Base-by-base conservation (phyloP, 805 yeast genomes). In the Cyberlindnera bimundalis region DNA sequence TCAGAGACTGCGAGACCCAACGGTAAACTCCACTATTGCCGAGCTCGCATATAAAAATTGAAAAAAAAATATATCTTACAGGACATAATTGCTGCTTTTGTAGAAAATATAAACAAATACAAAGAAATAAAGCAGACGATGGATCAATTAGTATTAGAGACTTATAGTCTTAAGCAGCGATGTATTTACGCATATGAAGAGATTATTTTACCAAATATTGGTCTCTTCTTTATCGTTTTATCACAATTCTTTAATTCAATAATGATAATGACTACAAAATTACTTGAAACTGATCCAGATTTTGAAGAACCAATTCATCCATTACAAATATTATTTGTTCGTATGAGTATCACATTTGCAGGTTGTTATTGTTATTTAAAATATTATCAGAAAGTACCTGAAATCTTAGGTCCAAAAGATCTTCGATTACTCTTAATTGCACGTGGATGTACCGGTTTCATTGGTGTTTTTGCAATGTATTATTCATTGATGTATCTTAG, bases 401-500 rank as follows among this genome's bases (percentile, higher is more conserved):
- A 77, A 11, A 83, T 91, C 3, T 73, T 79, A 47, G 96, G 96
- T 0, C 85, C 88, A 1, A 69, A 62, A 11, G 74, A 70, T 2
- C 57, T 78, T 28, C 66, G 96, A 12, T 53, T 59, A 37, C 67
- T 76, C 51, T 63, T 88, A 43, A 56, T 76, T 0, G 33, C 74
- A 5, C 68, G 96, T 45, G 96, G 96, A 0, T 35, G 71, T 1
- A 69, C 78, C 13, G 97, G 97, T 6, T 85, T 80, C 51, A 59
- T 83, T 42, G 95, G 96, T 4, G 95, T 88, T 6, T 81, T 81
- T 55, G 82, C 91, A 4, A 67, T 84, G 56, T 89, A 86, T 60
- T 85, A 70, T 57, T 78, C 95, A 1, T 65, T 89, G 48, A 71
- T 78, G 64, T 85, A 83, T 53, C 67, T 89, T 33, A 75, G 86